Percentiles rank a stretch among this genome's conserved stretches.
phyloP scores from a whole-genome alignment of 768 basidiomycete species.

The Pleurotus platypus region DNA sequence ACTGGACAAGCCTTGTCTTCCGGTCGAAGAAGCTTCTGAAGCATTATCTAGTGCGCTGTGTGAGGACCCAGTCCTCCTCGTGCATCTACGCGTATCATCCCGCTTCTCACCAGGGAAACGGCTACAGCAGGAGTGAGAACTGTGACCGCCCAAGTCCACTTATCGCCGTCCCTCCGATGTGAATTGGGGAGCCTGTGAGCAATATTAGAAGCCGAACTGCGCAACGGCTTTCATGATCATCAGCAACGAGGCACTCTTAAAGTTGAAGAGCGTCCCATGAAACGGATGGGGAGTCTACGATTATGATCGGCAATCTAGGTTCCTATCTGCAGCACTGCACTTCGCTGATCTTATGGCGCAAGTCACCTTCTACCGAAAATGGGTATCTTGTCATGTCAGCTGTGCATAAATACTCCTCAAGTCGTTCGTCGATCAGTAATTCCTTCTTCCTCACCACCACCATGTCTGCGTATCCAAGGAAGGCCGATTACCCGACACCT shows the following conservation, averaged over 20 bases:
- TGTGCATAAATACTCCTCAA: conserved; percentile 3
- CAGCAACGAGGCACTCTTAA: conserved; percentile 2
- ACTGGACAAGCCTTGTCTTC: too few species aligned
- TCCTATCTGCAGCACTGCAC: not conserved
- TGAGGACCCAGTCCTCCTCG: too few species aligned
- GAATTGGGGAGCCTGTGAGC: not conserved
- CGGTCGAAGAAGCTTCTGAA: too few species aligned
- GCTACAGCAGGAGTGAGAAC: conserved; percentile 1
- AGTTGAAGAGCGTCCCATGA: not conserved
- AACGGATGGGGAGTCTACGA: conserved; percentile 3
- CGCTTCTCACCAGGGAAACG: conserved; percentile 1
- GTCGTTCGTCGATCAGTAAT: not conserved
- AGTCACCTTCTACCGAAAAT: not conserved
- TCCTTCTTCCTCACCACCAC: not conserved
- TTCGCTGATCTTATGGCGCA: conserved; percentile 7
- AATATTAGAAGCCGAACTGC: not conserved
- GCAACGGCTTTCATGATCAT: not conserved
- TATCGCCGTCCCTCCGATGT: not conserved
- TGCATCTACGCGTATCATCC: not conserved
- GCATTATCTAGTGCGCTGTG: too few species aligned
- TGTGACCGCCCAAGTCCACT: not conserved
- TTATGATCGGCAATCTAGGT: conserved; percentile 8
- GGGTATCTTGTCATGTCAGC: not conserved
- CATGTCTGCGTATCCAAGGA: conserved; percentile 3
- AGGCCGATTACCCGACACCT: conserved; percentile 6